Base-by-base conservation (phyloP, 2,329 filamentous ascomycete species). In the Davidsoniella australis region DNA sequence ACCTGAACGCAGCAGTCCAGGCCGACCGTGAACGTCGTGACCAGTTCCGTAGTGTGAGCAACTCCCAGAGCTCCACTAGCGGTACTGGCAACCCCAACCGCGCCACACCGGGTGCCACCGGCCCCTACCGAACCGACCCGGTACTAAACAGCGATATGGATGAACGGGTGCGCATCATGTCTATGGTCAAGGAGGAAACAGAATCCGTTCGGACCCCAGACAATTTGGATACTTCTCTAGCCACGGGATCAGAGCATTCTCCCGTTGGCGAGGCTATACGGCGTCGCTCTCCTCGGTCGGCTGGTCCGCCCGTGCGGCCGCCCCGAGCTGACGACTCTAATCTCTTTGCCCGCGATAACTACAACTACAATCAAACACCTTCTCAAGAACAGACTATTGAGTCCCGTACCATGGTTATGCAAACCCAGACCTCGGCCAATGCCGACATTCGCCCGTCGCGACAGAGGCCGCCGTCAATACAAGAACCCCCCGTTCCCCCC, bases 161-260 rank as follows among this genome's bases (percentile, higher is more conserved):
- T 18, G 51, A 53, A 29, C 51, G 51, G 40, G 51, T 50, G 14
- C 51, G 47, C 5, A 48, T 50, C 14, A 49, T 53, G 51, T 50
- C 51, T 14, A 48, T 53, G 36, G 26, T 53, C 26, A 53, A 47
- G 36, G 51, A 53, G 37, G 51, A 53, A 16, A 49, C 47, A 10
- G 51, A 53, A 44, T 40, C 47, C 5, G 39, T 40, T 20, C 51
- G 36, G 20, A 53, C 44, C 36, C 51, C 51, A 4, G 16, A 24
- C 45, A 24, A 50, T 18, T 38, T 33, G 23, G 46, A 47, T 2
- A 61, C 61, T 45, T 68, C 65, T 1, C 62, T 60, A 10, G 68
- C 67, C 3, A 70, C 68, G 9, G 70, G 68, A 1, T 64, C 67
- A 6, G 67, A 74, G 56, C 58, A 71, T 5, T 76, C 73, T 3